Conservation (phyloP, 208 protist genomes). For the Leishmania arabica region DNA sequence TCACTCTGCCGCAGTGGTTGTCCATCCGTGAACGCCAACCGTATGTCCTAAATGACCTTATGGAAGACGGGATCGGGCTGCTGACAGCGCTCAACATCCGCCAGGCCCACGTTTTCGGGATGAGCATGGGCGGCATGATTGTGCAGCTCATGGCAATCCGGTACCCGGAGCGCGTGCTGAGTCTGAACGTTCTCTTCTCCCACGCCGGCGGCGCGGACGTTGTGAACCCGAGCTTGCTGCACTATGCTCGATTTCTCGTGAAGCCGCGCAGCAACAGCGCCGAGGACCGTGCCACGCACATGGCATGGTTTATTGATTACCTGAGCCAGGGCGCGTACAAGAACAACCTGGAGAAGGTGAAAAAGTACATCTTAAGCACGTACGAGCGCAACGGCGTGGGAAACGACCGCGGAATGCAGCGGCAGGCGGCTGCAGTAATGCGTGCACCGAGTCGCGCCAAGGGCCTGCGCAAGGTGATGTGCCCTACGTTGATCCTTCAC, state of each 20-base stretch:
- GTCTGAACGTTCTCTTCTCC: conserved; percentile 64
- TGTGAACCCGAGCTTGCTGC: conserved; percentile 35
- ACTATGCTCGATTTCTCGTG: conserved; percentile 39
- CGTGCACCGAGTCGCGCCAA: conserved; percentile 43
- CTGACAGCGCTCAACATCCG: conserved; percentile 53
- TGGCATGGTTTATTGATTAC: conserved; percentile 44
- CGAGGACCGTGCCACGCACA: conserved; percentile 50
- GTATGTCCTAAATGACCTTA: conserved; percentile 77
- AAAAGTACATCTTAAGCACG: conserved; percentile 29
- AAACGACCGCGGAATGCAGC: conserved; percentile 33
- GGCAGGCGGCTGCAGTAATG: conserved; percentile 68
- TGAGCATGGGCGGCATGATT: conserved; percentile 86
- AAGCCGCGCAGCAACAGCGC: conserved; percentile 43
- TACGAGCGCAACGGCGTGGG: conserved; percentile 38
- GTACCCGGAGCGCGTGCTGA: conserved; percentile 55
- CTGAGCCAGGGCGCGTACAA: conserved; percentile 45
- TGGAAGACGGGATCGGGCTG: conserved; percentile 62
- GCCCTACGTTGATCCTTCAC: conserved; percentile 68
- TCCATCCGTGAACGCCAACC: conserved; percentile 46
- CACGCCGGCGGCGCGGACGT: conserved; percentile 45
- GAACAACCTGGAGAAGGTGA: conserved; percentile 18
- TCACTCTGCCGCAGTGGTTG: conserved; percentile 48
- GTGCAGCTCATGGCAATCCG: conserved; percentile 69
- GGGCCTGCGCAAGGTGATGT: conserved; percentile 41
- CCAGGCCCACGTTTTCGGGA: conserved; percentile 67